Evolutionary conservation across 1,284 basidiomycete genomes (phyloP).

Genomic region (Takashimella koratensis): DNA sequence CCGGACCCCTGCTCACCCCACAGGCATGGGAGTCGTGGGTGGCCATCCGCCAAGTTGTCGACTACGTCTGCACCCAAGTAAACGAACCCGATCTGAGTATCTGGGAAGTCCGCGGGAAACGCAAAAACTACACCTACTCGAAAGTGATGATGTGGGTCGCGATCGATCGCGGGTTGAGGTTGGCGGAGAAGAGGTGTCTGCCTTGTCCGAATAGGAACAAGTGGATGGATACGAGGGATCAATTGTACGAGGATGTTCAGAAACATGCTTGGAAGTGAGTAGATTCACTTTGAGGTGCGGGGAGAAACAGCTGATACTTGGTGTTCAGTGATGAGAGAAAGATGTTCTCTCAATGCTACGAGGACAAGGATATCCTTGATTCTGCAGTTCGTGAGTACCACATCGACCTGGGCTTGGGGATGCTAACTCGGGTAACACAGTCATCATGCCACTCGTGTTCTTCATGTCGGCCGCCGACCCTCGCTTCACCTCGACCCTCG

Average conservation of each 20-base stretch:
- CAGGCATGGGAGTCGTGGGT: constrained; percentile 69
- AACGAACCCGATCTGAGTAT: constrained; percentile 56
- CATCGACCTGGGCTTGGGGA: constrained; percentile 11
- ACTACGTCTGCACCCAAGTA: constrained; percentile 41
- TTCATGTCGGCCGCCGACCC: constrained; percentile 79
- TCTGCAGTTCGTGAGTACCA: constrained; percentile 45
- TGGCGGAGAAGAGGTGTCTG: constrained; percentile 76
- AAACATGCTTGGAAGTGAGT: constrained; percentile 63
- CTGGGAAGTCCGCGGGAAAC: constrained; percentile 68
- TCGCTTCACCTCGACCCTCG: constrained; percentile 75
- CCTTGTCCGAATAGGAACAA: constrained; percentile 53
- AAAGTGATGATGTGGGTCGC: constrained; percentile 96
- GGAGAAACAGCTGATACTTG: neutral
- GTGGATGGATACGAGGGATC: constrained; percentile 73
- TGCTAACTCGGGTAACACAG: no score
- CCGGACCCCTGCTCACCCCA: neutral
- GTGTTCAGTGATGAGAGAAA: constrained; percentile 24
- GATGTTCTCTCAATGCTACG: constrained; percentile 51
- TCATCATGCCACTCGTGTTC: constrained; percentile 57
- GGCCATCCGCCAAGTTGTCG: constrained; percentile 50
- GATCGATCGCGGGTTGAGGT: constrained; percentile 79
- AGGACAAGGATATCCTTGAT: constrained; percentile 51
- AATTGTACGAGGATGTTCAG: constrained; percentile 71
- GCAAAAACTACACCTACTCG: constrained; percentile 82
- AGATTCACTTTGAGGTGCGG: constrained; percentile 1